These are phyloP conservation scores for Tausonia pullulans DNA, from an alignment of 1,284 basidiomycete species.

Conservation along the genomic window DNA sequence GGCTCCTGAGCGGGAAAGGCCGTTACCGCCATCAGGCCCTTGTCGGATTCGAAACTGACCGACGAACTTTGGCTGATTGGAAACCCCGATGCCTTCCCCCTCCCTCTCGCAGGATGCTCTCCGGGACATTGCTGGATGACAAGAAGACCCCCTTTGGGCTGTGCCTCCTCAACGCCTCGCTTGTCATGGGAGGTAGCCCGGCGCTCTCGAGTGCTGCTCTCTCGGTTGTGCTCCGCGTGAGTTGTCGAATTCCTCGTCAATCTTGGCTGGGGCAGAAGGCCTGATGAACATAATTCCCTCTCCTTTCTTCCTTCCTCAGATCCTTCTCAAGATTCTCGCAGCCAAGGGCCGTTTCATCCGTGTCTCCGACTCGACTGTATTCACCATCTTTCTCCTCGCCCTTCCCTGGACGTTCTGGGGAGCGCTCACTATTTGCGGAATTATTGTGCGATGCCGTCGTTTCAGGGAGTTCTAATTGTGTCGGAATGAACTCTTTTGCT, in stretches of 20 bases:
- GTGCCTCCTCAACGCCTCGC: neutral
- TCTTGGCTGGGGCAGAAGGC: no score
- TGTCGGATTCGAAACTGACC: neutral
- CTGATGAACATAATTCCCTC: no score
- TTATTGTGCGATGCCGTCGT: no score
- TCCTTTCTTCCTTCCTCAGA: neutral
- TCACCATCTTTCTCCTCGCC: neutral
- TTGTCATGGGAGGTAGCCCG: neutral
- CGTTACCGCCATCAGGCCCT: no score
- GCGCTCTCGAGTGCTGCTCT: neutral
- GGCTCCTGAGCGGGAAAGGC: neutral
- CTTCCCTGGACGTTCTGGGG: neutral
- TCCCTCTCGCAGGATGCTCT: neutral
- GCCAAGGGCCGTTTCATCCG: neutral
- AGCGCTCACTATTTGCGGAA: no score
- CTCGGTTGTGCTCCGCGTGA: no score
- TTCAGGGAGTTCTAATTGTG: no score
- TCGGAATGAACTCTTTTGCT: neutral
- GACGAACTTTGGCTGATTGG: neutral
- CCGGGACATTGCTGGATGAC: neutral
- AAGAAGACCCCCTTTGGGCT: neutral
- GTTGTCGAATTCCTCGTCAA: no score
- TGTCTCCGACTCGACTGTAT: neutral
- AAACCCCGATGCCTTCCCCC: neutral
- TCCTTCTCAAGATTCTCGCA: neutral